A percentile compares a stretch with the other conserved stretches of the same genome.
Evolutionary conservation across 192 early-diverging fungal species (phyloP).

Genomic region (Thamnidium elegans): DNA sequence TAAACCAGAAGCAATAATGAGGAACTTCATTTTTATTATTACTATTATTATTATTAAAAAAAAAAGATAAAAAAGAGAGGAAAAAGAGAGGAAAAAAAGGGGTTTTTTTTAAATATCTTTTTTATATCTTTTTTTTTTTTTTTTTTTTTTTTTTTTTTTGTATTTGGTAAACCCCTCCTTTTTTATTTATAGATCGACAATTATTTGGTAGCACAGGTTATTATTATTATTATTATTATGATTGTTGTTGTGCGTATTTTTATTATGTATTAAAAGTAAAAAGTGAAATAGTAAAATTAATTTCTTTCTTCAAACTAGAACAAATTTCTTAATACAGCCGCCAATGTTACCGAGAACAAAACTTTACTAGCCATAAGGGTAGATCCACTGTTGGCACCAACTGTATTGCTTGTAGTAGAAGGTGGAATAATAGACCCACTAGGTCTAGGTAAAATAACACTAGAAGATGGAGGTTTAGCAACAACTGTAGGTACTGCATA

Average conservation of each 20-base stretch:
- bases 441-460: background rate
- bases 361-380: background rate
- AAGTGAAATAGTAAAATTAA: background rate
- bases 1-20: constrained; percentile 3
- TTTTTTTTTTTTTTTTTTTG: background rate
- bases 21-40: constrained; percentile 18
- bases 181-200: constrained; percentile 6
- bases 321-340: background rate
- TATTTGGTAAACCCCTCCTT: background rate
- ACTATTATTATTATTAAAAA: background rate
- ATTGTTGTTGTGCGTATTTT: too few species aligned
- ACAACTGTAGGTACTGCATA: background rate
- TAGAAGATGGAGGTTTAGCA: background rate
- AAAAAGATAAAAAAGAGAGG: background rate
- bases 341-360: constrained; percentile 1
- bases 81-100: background rate
- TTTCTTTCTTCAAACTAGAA: too few species aligned
- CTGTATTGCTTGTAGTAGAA: background rate
- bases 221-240: background rate
- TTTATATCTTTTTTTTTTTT: constrained; percentile 10
- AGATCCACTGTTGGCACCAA: too few species aligned
- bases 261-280: background rate
- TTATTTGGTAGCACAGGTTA: constrained; percentile 2
- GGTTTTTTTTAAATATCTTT: constrained; percentile 4
- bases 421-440: constrained; percentile 4